A percentile compares a stretch with the other conserved stretches of the same genome.
These are phyloP conservation scores for Globisporangium megalacanthum DNA, from an alignment of 352 stramenopile species.

Conservation along the genomic window DNA sequence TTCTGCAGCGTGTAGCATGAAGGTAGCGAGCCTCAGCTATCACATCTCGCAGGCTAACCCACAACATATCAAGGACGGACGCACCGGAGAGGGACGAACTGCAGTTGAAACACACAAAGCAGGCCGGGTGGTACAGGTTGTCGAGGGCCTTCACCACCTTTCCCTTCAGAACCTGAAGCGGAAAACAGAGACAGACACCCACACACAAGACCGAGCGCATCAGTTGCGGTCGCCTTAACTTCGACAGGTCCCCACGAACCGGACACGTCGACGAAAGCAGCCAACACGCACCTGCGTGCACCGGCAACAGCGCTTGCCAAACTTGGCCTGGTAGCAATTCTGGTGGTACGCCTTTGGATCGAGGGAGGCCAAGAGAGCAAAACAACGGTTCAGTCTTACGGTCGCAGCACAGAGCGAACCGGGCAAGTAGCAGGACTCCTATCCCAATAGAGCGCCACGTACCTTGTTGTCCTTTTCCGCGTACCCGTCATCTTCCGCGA, in stretches of 20 bases:
- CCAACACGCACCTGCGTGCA: conserved; percentile 47
- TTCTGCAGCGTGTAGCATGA: conserved; percentile 28
- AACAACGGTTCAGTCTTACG: no score
- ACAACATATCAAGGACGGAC: not conserved
- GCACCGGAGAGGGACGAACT: conserved; percentile 70
- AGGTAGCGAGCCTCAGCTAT: not conserved
- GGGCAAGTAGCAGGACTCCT: no score
- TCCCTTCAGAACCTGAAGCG: conserved; percentile 57
- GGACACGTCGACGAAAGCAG: not conserved
- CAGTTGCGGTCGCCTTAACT: not conserved
- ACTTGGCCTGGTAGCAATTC: conserved; percentile 69
- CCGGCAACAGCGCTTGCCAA: conserved; percentile 75
- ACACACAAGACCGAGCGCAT: no score
- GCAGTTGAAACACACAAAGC: conserved; percentile 78
- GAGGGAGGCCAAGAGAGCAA: not conserved
- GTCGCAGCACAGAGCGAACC: no score
- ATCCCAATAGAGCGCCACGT: not conserved
- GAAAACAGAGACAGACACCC: not conserved
- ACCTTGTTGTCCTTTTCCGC: conserved; percentile 78
- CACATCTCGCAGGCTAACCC: conserved; percentile 1
- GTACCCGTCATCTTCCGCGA: conserved; percentile 75
- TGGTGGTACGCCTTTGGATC: conserved; percentile 62
- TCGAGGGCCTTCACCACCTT: conserved; percentile 84
- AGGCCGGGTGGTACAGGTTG: conserved; percentile 80
- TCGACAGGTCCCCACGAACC: no score